phyloP scores from a whole-genome alignment of 495 filamentous ascomycete genomes.

The Lasiosphaeris hirsuta region DNA sequence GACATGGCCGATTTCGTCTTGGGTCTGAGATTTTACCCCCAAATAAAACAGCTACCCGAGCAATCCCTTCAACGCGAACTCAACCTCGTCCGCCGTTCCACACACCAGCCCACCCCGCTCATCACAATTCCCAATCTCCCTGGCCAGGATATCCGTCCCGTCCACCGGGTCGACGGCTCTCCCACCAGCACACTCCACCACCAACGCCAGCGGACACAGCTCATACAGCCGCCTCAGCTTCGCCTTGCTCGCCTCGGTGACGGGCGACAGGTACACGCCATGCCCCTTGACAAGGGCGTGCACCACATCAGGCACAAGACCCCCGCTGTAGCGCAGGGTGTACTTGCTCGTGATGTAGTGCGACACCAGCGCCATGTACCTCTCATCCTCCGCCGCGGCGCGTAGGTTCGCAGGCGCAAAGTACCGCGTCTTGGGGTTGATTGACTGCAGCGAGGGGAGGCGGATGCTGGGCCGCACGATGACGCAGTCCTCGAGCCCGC shows the following conservation, averaged over 20 bases:
- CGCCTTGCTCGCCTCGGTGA: constrained; percentile 40
- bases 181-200: constrained; percentile 52
- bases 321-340: constrained; percentile 51
- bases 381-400: constrained; percentile 38
- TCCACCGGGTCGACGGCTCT: constrained; percentile 40
- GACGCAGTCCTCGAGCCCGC: constrained; percentile 22
- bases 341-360: constrained; percentile 41
- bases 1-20: no score
- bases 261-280: constrained; percentile 50
- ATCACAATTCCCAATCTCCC: constrained; percentile 33
- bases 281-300: constrained; percentile 52
- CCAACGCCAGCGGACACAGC: constrained; percentile 46
- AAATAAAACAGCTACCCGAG: neutral
- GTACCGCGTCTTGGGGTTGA: constrained; percentile 32
- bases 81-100: constrained; percentile 46
- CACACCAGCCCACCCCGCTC: constrained; percentile 49
- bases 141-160: constrained; percentile 39
- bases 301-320: constrained; percentile 52
- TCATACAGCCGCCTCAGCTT: constrained; percentile 52
- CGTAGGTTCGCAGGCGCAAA: constrained; percentile 55
- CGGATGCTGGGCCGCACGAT: constrained; percentile 34
- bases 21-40: no score
- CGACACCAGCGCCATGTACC: constrained; percentile 42
- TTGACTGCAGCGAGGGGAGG: constrained; percentile 27
- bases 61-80: constrained; percentile 13